Base-by-base conservation (phyloP, 2,329 filamentous ascomycete genomes). In the Aspergillus hiratsukae region DNA sequence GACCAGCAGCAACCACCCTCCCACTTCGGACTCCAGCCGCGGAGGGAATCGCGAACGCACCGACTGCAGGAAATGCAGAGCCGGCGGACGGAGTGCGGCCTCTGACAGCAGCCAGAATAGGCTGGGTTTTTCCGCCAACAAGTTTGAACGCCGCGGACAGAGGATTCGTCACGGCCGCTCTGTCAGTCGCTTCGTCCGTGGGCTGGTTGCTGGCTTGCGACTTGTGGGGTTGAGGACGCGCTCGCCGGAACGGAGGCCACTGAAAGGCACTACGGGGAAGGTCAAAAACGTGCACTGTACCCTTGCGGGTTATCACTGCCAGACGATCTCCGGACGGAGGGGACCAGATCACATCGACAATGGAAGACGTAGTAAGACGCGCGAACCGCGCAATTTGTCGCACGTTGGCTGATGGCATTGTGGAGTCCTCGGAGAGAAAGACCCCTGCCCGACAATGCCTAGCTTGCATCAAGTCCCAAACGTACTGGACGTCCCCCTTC, bases 281-380 rank as follows among this genome's bases (percentile, higher is more conserved):
- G 63, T 96, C 90, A 61, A 96, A 87, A 46, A 97, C 83, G 74
- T 99, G 94, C 10, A 97, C 87, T 8, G 94, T 99, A n/a, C 93
- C 91, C 64, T 92, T 89, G 67, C 96, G 91, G 0, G 94, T 97
- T 27, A 97, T 86, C 76, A 99, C 87, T 1, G 92, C 93, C 41
- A 95, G 77, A 57, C 89, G 87, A 69, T 96, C 90, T 23, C 90
- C 90, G 55, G 87, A 87, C 3, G 90, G 90, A 54, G 84, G 83
- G 1, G 88, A 88, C 94, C 94, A 99, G 3, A 87, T 85, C 45
- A 96, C 89, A 67, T 97, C 93, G 23, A 97, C 84, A 54, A 97
- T 90, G 53, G 90, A 89, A 3, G 94, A 91, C 50, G 93, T 88
- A 1, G 93, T 97, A 83, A 97, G 88, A 43, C 94, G 87, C 21